phyloP scores from a whole-genome alignment of 768 basidiomycete species.

The Naganishia vishniacii region DNA sequence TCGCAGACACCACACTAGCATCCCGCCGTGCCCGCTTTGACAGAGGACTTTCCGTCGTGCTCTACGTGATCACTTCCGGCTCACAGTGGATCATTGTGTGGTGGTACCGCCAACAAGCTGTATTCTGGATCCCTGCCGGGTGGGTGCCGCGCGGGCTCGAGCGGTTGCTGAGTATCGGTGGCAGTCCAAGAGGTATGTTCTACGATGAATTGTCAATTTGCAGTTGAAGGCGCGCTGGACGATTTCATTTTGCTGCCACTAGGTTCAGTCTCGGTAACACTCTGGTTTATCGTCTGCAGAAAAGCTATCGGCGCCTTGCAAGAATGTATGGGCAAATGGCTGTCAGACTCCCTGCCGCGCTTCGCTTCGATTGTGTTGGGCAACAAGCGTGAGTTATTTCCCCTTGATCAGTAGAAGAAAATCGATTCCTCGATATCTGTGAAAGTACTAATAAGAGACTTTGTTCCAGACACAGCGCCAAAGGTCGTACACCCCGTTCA shows the following conservation, averaged over 20 bases:
- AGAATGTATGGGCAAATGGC: slow-evolving; percentile 60
- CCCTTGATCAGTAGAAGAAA: too few species aligned
- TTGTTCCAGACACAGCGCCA: too few species aligned
- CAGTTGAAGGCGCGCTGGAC: too few species aligned
- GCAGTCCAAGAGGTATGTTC: slow-evolving; percentile 72
- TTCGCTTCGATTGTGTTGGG: not conserved
- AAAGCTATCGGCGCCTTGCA: slow-evolving; percentile 75
- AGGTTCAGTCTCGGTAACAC: slow-evolving; percentile 88
- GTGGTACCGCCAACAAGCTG: slow-evolving; percentile 83
- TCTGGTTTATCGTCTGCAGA: slow-evolving; percentile 93
- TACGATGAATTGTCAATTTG: not conserved
- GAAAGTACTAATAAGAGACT: too few species aligned
- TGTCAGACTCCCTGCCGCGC: not conserved
- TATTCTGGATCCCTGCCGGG: slow-evolving; percentile 83
- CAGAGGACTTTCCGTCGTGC: slow-evolving; percentile 62
- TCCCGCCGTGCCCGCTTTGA: slow-evolving; percentile 61
- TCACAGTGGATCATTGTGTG: slow-evolving; percentile 76
- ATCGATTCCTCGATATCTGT: too few species aligned
- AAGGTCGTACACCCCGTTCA: too few species aligned
- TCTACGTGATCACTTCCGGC: slow-evolving; percentile 86
- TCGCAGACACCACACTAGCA: slow-evolving; percentile 63
- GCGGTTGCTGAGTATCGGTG: slow-evolving; percentile 86
- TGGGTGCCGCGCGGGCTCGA: slow-evolving; percentile 78
- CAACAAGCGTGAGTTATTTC: not conserved
- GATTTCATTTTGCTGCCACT: too few species aligned